These are phyloP conservation scores for Cercospora zeae-maydis DNA, from an alignment of 2,329 filamentous ascomycete genomes.

Conservation along the genomic window DNA sequence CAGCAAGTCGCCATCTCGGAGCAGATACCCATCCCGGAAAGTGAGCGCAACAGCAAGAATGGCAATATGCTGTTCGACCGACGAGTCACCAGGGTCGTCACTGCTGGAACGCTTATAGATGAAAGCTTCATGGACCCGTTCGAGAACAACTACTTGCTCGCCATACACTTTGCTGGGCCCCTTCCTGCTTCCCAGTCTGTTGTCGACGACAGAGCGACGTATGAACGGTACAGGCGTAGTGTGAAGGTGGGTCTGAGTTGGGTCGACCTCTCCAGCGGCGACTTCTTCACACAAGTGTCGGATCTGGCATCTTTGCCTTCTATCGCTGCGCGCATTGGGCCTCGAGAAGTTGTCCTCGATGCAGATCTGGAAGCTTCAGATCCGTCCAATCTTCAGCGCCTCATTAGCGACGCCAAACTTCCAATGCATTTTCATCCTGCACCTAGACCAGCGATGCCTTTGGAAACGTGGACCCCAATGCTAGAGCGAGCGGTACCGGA, in stretches of 20 bases:
- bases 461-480: slow-evolving; percentile 69
- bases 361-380: slow-evolving; percentile 48
- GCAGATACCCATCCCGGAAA: slow-evolving; percentile 62
- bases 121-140: slow-evolving; percentile 96
- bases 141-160: slow-evolving; percentile 87
- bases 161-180: slow-evolving; percentile 59
- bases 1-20: slow-evolving; percentile 92
- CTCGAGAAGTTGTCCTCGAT: slow-evolving; percentile 79
- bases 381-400: slow-evolving; percentile 24
- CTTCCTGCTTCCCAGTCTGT: slow-evolving; percentile 7
- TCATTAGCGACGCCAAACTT: slow-evolving; percentile 50
- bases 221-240: slow-evolving; percentile 37
- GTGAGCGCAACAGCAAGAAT: slow-evolving; percentile 64
- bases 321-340: slow-evolving; percentile 74
- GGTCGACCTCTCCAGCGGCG: slow-evolving; percentile 91
- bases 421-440: slow-evolving; percentile 68
- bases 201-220: slow-evolving; percentile 26
- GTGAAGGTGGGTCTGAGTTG: slow-evolving; percentile 73
- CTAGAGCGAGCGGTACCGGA: slow-evolving; percentile 67
- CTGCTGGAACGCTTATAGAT: slow-evolving; percentile 91
- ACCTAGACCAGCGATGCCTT: slow-evolving; percentile 41
- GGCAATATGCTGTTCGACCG: slow-evolving; percentile 82
- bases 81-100: slow-evolving; percentile 80
- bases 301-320: slow-evolving; percentile 71
- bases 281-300: slow-evolving; percentile 81